Base-by-base conservation (phyloP, 2,329 filamentous ascomycete genomes). In the Colletotrichum tofieldiae region DNA sequence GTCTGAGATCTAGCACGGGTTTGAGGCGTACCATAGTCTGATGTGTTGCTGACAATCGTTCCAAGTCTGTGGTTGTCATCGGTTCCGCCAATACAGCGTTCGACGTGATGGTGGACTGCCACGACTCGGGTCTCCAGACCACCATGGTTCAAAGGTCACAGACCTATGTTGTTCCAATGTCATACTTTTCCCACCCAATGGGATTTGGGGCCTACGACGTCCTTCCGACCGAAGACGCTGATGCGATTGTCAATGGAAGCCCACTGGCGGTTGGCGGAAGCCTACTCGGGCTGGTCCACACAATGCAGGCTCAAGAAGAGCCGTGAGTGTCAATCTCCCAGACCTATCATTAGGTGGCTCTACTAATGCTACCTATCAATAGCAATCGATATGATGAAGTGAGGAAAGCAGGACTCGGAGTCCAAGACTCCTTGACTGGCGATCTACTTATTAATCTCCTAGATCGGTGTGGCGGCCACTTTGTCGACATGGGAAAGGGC, bases 61-160 rank as follows among this genome's bases (percentile, higher is more conserved):
- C 9, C 2, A 35, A 75, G 78, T 77, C 79, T 1, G 81, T 80
- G 14, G 55, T 79, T 14, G 74, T 84, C 9, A 76, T 83, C 41
- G 83, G 83, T 23, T 82, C 83, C 1, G 82, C 81, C n/a, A 85
- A 84, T 69, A 83, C 81, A 1, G 83, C 81, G 7, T 85, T 86
- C 61, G 82, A 85, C 74, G 75, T 84, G 1, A 73, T 82, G 39
- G 76, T 78, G 20, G 81, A 84, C 67, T 82, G 80, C 66, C 70
- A 79, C 59, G 52, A 68, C 1, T 77, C 79, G 2, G 78, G 78
- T 2, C 75, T 82, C 1, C n/a, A 72, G 23, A 79, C 79, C 0
- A 83, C 81, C 29, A 82, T 84, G 76, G 55, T 80, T 2, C 80
- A 74, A 14, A 78, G 82, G 2, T 82, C 81, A 0, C 77, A 79